These are phyloP conservation scores for Debaryomyces sp. DNA, from an alignment of 1,139 yeast genomes.

Conservation along the genomic window DNA sequence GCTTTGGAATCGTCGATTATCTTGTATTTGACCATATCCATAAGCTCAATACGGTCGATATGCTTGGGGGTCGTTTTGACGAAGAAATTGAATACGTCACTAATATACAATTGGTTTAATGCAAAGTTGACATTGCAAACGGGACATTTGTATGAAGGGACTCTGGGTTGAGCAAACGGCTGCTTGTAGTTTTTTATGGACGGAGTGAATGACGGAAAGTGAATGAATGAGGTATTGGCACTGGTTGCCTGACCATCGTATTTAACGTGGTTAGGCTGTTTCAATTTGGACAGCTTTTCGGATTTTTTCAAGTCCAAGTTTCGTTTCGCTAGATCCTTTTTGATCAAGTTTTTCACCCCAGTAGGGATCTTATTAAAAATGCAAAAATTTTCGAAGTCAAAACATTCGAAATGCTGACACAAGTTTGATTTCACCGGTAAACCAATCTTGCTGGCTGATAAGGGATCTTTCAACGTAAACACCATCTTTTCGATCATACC, in stretches of 20 bases:
- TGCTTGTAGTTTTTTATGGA: conserved; percentile 5
- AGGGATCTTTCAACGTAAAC: conserved; percentile 35
- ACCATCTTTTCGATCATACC: conserved; percentile 31
- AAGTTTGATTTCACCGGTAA: conserved; percentile 43
- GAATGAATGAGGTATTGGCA: conserved; percentile 12
- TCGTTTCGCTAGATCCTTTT: conserved; percentile 30
- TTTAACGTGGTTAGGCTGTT: background rate
- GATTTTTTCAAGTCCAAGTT: conserved; percentile 28
- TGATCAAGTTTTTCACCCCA: conserved; percentile 29
- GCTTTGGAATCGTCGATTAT: conserved; percentile 30
- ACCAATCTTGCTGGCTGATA: conserved; percentile 39
- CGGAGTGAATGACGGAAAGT: conserved; percentile 11
- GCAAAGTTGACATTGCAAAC: conserved; percentile 42
- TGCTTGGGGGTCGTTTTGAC: conserved; percentile 42
- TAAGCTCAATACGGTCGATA: conserved; percentile 39
- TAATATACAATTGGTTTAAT: conserved; percentile 38
- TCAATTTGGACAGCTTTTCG: conserved; percentile 9
- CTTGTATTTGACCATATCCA: conserved; percentile 38
- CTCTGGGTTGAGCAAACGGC: conserved; percentile 12
- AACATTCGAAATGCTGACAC: conserved; percentile 50
- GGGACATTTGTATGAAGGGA: conserved; percentile 42
- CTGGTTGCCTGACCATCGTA: conserved; percentile 6
- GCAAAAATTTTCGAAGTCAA: conserved; percentile 49
- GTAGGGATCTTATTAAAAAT: conserved; percentile 37
- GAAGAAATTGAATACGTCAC: conserved; percentile 47